Evolutionary conservation across 352 stramenopile genomes (phyloP), one percentile per base, ranked within the genome.

Genomic region (Pythium rhizo-oryzae): DNA sequence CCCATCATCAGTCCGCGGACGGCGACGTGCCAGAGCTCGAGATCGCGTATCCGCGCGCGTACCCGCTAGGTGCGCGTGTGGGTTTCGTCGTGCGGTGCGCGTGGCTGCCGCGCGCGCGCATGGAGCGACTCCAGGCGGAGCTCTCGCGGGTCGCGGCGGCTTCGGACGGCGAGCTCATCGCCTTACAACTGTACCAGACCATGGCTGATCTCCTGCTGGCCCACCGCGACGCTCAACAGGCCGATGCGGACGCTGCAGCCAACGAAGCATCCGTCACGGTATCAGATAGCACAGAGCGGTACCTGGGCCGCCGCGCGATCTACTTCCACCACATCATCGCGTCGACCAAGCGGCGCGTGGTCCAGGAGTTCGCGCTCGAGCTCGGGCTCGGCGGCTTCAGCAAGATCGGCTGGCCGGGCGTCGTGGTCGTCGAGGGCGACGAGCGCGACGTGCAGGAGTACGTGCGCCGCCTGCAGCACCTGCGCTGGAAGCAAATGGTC

Each of bases 271-370:
- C 28, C 28, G 6, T 6, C 28, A 33, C 2, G 28, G 28, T 33
- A 33, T 33, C 28, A 2, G 28, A 33, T 33, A 33, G 13, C 1
- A 41, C 35, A n/a, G 41, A 47, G 41, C 41, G 41, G 15, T n/a
- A 15, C 4, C 62, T 94, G 16, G 86, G 84, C 13, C 76, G 86
- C 15, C 78, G 86, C 11, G 82, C 84, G 37, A 94, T 94, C 57
- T 94, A 93, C 70, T 91, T 93, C 64, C 86, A 94, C 72, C 86
- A 94, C 69, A 93, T 93, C 65, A 93, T 93, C 65, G 83, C 82
- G 8, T 60, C 71, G 16, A 90, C 72, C 49, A 95, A 95, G 68
- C 80, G 82, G 4, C 81, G 77, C 44, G 84, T 91, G 4, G 71
- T 95, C 23, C 83, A 81, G 47, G 83, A 95, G 44, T 93, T 80